Conservation (phyloP, 2,329 filamentous ascomycete genomes). For the Nigrograna mackinnonii region DNA sequence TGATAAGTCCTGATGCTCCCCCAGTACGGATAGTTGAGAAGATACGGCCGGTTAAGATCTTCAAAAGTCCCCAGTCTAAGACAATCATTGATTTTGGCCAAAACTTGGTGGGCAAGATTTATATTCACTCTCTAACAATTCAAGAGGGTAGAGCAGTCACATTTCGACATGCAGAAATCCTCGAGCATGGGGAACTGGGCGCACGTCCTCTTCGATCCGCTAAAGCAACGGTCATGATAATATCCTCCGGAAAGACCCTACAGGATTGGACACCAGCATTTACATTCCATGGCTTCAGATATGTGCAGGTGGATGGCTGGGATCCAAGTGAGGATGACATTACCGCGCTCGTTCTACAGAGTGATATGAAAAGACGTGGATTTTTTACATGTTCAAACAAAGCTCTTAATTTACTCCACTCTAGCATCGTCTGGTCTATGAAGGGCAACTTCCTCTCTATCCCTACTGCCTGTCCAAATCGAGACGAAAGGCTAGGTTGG, state of each 20-base stretch:
- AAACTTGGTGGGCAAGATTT: constrained; percentile 58
- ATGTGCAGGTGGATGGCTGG: constrained; percentile 54
- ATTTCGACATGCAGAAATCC: constrained; percentile 59
- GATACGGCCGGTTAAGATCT: constrained; percentile 27
- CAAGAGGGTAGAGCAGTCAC: constrained; percentile 46
- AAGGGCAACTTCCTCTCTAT: constrained; percentile 56
- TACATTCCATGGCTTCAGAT: constrained; percentile 60
- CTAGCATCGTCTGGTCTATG: constrained; percentile 62
- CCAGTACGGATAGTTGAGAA: constrained; percentile 46
- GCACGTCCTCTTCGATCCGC: constrained; percentile 50
- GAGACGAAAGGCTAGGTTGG: constrained; percentile 60
- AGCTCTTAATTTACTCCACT: constrained; percentile 57
- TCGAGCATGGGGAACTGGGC: constrained; percentile 52
- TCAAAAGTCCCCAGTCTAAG: constrained; percentile 47
- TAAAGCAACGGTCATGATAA: constrained; percentile 45
- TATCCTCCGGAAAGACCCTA: constrained; percentile 25
- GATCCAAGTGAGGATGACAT: constrained; percentile 24
- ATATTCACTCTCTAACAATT: constrained; percentile 40
- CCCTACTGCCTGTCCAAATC: constrained; percentile 59
- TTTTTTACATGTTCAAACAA: constrained; percentile 56
- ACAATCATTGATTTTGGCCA: constrained; percentile 61
- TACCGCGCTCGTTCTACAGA: constrained; percentile 52
- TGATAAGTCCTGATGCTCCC: constrained; percentile 48
- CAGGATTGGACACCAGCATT: constrained; percentile 51
- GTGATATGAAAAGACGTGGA: constrained; percentile 56